phyloP scores from a whole-genome alignment of 176 grass and related monocot genomes.

The Zea mays region Zm-B73-REFERENCE-NAM-5.0 NC_050099.1:20375001-20375500 shows the following conservation, averaged over 20 bases:
- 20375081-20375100: neutral
- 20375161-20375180: neutral
- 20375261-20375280: neutral
- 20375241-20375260: neutral
- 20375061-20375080: neutral
- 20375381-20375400: neutral
- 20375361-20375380: neutral
- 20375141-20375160: neutral
- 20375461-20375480: no score
- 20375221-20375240: neutral
- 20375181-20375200: no score
- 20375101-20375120: neutral
- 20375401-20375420: no score
- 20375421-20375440: no score
- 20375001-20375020: no score
- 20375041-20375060: no score
- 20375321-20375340: neutral
- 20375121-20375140: neutral
- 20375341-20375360: neutral
- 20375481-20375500: no score
- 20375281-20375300: neutral
- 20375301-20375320: neutral
- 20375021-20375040: no score
- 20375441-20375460: no score
- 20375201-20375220: no score